These are phyloP conservation scores for Geotrichum aggregatum DNA, from an alignment of 1,139 yeast species.

Conservation along the genomic window DNA sequence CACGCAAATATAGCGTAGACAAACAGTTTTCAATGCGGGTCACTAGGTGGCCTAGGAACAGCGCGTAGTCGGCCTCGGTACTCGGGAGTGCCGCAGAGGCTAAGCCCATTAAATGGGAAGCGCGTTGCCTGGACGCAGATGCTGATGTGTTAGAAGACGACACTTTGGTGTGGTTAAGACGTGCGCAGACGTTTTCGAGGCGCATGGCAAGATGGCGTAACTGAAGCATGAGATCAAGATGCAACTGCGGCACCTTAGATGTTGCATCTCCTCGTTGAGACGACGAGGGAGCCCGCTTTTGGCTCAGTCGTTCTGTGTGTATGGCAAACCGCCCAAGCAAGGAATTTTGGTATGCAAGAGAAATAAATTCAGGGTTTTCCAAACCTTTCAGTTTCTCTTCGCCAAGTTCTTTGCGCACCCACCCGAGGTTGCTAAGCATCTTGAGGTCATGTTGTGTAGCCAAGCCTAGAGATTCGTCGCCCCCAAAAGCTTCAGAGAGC, in stretches of 20 bases:
- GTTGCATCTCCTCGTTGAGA: too few relatives aligned
- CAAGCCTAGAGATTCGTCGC: conserved; percentile 53
- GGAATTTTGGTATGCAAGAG: conserved; percentile 65
- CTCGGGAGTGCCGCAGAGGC: conserved; percentile 24
- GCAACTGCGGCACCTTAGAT: conserved; percentile 14
- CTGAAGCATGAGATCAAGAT: conserved; percentile 42
- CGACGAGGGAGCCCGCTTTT: conserved; percentile 30
- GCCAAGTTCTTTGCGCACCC: conserved; percentile 68
- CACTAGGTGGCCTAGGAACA: conserved; percentile 58
- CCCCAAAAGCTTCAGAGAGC: conserved; percentile 60
- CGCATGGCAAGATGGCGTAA: conserved; percentile 48
- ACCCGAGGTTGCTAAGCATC: conserved; percentile 65
- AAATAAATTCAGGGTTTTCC: conserved; percentile 86
- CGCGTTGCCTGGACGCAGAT: conserved; percentile 7
- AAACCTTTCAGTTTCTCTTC: conserved; percentile 89
- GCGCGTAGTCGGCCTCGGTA: conserved; percentile 41
- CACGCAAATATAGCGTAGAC: conserved; percentile 26
- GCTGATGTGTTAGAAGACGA: not conserved
- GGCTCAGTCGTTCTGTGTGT: conserved; percentile 28
- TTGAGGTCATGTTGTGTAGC: conserved; percentile 64
- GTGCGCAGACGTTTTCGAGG: conserved; percentile 48
- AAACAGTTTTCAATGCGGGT: conserved; percentile 57
- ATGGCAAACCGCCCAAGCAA: conserved; percentile 19
- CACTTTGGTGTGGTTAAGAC: conserved; percentile 25
- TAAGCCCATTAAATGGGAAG: conserved; percentile 2